Base-by-base conservation (phyloP, 2,329 filamentous ascomycete species). In the Aspergillus novofumigatus region DNA sequence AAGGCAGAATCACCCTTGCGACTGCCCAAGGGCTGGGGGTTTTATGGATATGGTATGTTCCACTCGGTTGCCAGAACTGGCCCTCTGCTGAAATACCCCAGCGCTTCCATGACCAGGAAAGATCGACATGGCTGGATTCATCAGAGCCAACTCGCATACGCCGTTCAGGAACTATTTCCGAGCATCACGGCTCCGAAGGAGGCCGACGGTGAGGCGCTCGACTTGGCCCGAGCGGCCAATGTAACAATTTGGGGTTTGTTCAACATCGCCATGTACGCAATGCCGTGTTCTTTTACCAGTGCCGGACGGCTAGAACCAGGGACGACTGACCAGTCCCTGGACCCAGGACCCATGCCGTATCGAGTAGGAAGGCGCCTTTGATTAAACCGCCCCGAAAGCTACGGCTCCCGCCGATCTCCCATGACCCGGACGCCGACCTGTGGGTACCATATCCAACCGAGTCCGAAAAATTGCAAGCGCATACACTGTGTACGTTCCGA, bases 11-110 rank as follows among this genome's bases (percentile, higher is more conserved):
- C 14, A 69, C 62, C 3, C 53, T 74, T 20, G 52, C 69, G 6
- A 67, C 66, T 14, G 62, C 72, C 4, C 70, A 73, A 58, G 69
- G 69, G 1, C 51, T 72, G 17, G 70, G 66, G 3, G 62, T 72
- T 1, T 56, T 72, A n/a, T 67, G 67, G 54, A 49, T 66, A 21
- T 69, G 65, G 70, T 72, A 62, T 62, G 66, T 55, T 17, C 20
- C 41, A 17, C 5, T 17, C 14, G 14, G 14, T 17, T 38, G 32
- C 6, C 6, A 38, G 14, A 7, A 4, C 5, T 3, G 14, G 14
- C 32, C 32, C 5, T 38, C 14, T 38, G 32, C 32, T 38, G 32
- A 38, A 38, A 26, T 11, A 17, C 51, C 56, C 29, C 47, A 75
- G 72, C 58, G 65, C 69, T 20, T 65, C 64, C 49, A 62, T 69